These are phyloP conservation scores for Penicillium thymicola DNA, from an alignment of 2,329 filamentous ascomycete genomes.

Conservation along the genomic window DNA sequence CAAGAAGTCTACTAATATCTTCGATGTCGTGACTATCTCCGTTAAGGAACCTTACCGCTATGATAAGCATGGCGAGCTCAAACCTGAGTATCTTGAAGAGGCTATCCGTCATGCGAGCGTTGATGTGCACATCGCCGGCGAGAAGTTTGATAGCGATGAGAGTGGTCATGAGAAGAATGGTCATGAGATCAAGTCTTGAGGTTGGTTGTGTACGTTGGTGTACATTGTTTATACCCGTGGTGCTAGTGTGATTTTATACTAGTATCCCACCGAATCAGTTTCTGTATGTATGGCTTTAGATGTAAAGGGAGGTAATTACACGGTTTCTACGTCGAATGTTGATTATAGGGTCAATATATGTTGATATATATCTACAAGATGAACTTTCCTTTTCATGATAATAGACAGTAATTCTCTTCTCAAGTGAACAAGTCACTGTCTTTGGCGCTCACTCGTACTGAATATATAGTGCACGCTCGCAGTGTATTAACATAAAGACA, in stretches of 20 bases:
- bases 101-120: slow-evolving; percentile 21
- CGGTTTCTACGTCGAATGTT: not conserved
- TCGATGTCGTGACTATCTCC: slow-evolving; percentile 50
- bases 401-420: no score
- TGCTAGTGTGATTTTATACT: not conserved
- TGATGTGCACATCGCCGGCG: slow-evolving; percentile 11
- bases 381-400: no score
- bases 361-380: not conserved
- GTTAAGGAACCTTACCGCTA: slow-evolving; percentile 53
- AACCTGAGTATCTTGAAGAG: slow-evolving; percentile 48
- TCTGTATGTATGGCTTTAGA: not conserved
- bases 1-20: slow-evolving; percentile 50
- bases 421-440: not conserved
- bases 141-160: slow-evolving; percentile 27
- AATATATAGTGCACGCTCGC: not conserved
- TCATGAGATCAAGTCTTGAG: slow-evolving; percentile 9
- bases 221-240: not conserved
- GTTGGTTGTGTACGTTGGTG: not conserved
- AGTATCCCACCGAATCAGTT: not conserved
- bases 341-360: no score
- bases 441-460: no score
- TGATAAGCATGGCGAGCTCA: slow-evolving; percentile 55
- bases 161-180: slow-evolving; percentile 22
- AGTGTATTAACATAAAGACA: not conserved
- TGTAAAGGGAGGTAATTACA: not conserved